phyloP scores from a whole-genome alignment of 306 rosid species.

The Vachellia pachyceras region DNA sequence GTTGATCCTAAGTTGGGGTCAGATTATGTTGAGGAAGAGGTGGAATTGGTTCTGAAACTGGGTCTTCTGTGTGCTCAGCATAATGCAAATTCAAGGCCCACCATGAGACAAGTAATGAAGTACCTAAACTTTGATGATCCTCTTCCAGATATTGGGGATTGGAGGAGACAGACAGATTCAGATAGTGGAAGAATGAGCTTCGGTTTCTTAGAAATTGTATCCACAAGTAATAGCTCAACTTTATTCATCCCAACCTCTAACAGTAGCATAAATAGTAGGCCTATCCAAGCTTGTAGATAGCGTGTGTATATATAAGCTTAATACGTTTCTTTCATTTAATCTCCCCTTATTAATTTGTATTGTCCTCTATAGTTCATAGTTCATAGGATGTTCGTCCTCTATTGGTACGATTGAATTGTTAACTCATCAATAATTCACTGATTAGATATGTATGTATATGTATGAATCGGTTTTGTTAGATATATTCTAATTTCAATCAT shows the following conservation, averaged over 20 bases:
- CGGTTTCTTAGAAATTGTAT: constrained; percentile 38
- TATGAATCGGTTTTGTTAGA: neutral
- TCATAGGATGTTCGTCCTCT: neutral
- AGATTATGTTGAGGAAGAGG: constrained; percentile 50
- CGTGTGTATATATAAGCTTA: neutral
- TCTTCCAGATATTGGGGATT: constrained; percentile 41
- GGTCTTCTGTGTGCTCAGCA: constrained; percentile 66
- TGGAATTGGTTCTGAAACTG: constrained; percentile 57
- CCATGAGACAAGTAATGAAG: constrained; percentile 61
- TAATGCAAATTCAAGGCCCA: constrained; percentile 59
- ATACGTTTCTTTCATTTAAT: neutral
- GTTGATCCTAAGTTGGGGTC: constrained; percentile 58
- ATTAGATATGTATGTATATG: neutral
- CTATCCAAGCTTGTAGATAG: constrained; percentile 58
- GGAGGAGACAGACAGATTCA: constrained; percentile 30
- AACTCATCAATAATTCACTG: neutral
- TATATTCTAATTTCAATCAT: neutral
- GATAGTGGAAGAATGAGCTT: constrained; percentile 32
- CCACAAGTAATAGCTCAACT: neutral
- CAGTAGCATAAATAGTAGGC: constrained; percentile 33
- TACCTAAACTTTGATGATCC: constrained; percentile 57
- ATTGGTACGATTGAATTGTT: neutral
- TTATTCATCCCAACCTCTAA: constrained; percentile 39
- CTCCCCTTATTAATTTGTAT: neutral
- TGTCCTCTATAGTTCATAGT: neutral